Conservation (phyloP, 495 filamentous ascomycete species). For the Collariella sp. region DNA sequence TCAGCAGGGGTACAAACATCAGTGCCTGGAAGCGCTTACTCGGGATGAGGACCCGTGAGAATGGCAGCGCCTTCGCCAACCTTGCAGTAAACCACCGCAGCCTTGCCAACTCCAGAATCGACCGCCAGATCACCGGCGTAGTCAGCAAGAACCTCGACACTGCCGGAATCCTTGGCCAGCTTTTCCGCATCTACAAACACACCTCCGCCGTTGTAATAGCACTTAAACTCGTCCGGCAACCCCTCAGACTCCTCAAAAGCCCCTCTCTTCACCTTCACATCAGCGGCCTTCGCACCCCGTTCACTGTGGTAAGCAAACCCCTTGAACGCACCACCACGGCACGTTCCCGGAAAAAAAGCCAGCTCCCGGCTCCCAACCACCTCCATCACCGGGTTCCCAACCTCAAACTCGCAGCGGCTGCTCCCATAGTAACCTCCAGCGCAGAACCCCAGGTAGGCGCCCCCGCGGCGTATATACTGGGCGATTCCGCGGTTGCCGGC, state of each 20-base stretch:
- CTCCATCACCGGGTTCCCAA: constrained; percentile 70
- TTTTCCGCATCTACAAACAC: constrained; percentile 78
- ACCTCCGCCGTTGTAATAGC: constrained; percentile 93
- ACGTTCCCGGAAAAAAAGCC: constrained; percentile 77
- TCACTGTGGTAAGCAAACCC: constrained; percentile 93
- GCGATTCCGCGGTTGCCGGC: constrained; percentile 74
- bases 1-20: not conserved
- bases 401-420: constrained; percentile 78
- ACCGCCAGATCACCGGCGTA: constrained; percentile 72
- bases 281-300: constrained; percentile 66
- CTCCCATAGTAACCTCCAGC: constrained; percentile 91
- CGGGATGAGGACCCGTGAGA: constrained; percentile 85
- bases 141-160: constrained; percentile 73
- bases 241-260: constrained; percentile 42
- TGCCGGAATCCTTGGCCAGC: constrained; percentile 40
- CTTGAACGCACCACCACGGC: constrained; percentile 76
- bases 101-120: constrained; percentile 58
- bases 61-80: constrained; percentile 75
- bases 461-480: constrained; percentile 79
- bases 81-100: constrained; percentile 81
- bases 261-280: constrained; percentile 55
- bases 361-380: constrained; percentile 83
- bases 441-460: constrained; percentile 81
- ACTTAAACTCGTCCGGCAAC: constrained; percentile 58
- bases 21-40: constrained; percentile 48